These are phyloP conservation scores for Linnemannia zychae DNA, from an alignment of 192 early-diverging fungal genomes.

Conservation along the genomic window DNA sequence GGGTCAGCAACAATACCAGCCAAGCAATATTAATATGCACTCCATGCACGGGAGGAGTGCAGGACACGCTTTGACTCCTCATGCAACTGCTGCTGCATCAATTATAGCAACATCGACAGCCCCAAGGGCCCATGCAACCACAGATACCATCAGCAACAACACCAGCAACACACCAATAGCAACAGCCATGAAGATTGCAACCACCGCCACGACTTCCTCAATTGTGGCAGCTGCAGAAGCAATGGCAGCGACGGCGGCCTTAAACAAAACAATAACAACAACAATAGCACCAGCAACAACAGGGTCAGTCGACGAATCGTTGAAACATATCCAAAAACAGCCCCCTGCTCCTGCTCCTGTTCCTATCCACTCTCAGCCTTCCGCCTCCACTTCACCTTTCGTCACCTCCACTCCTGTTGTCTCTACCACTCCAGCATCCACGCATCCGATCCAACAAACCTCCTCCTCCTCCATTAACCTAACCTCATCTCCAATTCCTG, in stretches of 20 bases:
- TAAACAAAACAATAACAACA: background rate
- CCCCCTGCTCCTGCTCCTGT: background rate
- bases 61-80: conserved; percentile 5
- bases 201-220: background rate
- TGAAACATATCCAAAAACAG: background rate
- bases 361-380: background rate
- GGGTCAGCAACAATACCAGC: background rate
- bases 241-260: background rate
- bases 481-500: background rate
- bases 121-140: background rate
- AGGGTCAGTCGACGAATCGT: background rate
- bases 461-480: background rate
- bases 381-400: background rate
- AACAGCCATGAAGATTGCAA: background rate
- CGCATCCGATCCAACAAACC: background rate
- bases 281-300: background rate
- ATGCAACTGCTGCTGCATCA: background rate
- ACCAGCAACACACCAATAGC: background rate
- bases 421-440: background rate
- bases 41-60: background rate
- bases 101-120: conserved; percentile 9
- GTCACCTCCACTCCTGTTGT: background rate
- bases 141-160: conserved; percentile 11
- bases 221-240: background rate
- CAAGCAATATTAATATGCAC: background rate